These are phyloP conservation scores for Gamsiella multidivaricata DNA, from an alignment of 192 early-diverging fungal genomes.

Conservation along the genomic window DNA sequence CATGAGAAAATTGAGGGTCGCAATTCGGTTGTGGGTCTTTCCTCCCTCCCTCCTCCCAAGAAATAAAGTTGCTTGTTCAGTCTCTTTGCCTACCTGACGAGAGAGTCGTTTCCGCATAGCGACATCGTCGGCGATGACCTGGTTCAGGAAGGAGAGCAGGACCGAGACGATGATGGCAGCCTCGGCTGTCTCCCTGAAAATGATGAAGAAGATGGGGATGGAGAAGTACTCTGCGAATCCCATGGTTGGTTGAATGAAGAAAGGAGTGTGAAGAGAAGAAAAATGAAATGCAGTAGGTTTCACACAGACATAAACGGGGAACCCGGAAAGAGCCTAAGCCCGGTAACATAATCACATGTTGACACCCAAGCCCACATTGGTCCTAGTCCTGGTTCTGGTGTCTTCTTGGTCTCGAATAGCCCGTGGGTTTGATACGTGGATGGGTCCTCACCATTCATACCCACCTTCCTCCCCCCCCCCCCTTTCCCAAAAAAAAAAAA, in stretches of 20 bases:
- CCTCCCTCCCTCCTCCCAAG: not conserved
- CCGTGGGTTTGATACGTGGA: too few species aligned
- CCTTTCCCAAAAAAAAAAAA: conserved; percentile 5
- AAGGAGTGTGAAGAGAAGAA: too few species aligned
- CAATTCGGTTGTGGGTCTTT: not conserved
- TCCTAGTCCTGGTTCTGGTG: too few species aligned
- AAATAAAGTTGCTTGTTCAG: not conserved
- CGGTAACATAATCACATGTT: too few species aligned
- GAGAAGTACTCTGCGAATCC: conserved; percentile 28
- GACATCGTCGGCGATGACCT: conserved; percentile 31
- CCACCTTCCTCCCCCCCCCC: too few species aligned
- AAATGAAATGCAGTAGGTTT: too few species aligned
- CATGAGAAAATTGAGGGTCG: not conserved
- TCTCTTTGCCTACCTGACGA: conserved; percentile 29
- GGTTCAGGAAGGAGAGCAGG: conserved; percentile 72
- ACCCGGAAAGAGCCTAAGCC: too few species aligned
- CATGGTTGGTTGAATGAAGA: not conserved
- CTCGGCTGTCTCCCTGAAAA: conserved; percentile 87
- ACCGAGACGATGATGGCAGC: conserved; percentile 89
- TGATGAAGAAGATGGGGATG: conserved; percentile 78
- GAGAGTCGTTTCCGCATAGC: conserved; percentile 33
- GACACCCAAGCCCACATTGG: too few species aligned
- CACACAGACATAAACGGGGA: too few species aligned
- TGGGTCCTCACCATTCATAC: too few species aligned
- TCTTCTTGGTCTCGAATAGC: too few species aligned